Evolutionary conservation across 805 yeast species (phyloP).

Genomic region (Ogataea angusta): DNA sequence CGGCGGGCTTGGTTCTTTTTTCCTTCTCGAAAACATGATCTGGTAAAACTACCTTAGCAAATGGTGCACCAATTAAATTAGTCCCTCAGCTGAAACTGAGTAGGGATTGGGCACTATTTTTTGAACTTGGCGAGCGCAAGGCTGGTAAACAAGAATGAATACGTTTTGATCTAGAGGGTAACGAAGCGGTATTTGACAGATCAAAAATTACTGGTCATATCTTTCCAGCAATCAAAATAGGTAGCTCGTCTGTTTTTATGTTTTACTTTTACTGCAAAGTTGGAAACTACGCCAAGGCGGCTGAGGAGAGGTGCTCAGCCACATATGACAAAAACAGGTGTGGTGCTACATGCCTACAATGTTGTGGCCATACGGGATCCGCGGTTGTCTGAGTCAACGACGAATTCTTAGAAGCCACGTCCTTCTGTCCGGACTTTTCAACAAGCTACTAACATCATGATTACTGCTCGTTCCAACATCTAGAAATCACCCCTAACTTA

Average conservation of each 20-base stretch:
- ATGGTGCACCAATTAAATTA: background rate
- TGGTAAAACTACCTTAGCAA: background rate
- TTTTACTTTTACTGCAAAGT: constrained; percentile 7
- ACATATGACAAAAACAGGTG: background rate
- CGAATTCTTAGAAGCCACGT: constrained; percentile 31
- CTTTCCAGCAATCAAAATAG: background rate
- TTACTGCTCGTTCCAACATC: constrained; percentile 4
- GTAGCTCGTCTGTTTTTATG: constrained; percentile 6
- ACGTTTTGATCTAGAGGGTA: background rate
- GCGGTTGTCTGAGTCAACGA: constrained; percentile 18
- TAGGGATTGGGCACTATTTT: background rate
- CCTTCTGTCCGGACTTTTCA: constrained; percentile 31
- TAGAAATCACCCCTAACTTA: constrained; percentile 30
- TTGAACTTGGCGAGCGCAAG: background rate
- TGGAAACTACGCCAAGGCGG: constrained; percentile 2
- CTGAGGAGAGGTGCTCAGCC: background rate
- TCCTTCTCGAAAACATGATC: constrained; percentile 49
- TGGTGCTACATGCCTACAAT: constrained; percentile 7
- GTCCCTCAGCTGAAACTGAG: constrained; percentile 6
- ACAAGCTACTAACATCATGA: constrained; percentile 27
- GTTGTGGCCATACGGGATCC: constrained; percentile 37
- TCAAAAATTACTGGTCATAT: constrained; percentile 7
- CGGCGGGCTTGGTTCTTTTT: constrained; percentile 60
- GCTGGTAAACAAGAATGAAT: background rate
- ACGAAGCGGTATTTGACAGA: background rate